Base-by-base conservation (phyloP, 2,329 filamentous ascomycete genomes). In the Ophiostoma triangulosporum region DNA sequence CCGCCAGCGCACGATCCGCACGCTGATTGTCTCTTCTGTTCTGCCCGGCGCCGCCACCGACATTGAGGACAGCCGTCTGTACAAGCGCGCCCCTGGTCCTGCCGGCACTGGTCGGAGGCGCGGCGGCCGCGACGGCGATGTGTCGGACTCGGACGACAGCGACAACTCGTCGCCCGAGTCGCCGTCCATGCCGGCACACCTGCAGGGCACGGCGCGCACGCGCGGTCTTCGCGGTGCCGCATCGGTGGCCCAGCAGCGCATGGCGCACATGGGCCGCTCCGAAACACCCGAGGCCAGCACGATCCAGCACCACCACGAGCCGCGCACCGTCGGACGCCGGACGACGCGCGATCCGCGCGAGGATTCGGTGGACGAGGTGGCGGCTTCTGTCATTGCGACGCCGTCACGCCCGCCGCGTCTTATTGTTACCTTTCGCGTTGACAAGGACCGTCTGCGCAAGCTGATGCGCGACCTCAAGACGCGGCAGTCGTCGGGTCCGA, bases 141-240 rank as follows among this genome's bases (percentile, higher is more conserved):
- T 93, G 6, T 94, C 88, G 0, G 91, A 96, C 53, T 91, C 93
- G 1, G 88, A 91, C 49, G 89, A 95, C 27, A 95, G 88, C 64
- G 91, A 96, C 54, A 88, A 94, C 55, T 95, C 88, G 0, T 81
- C 77, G 1, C 81, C 85, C 17, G 90, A 94, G 56, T 95, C 90
- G n/a, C 89, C 89, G 3, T 86, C 85, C 2, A 77, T 85, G n/a
- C n/a, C n/a, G 35, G 27, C 27, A 20, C 46, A 48, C 11, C 17
- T 31, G 17, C 72, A 26, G 12, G 48, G 49, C 46, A 95, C 90
- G 1, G 84, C 89, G 35, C 80, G 91, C 58, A 95, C 89, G 8
- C 80, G 91, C 65, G 85, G 85, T 49, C 89, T 96, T 79, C 83
- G 91, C 54, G 89, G 88, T 52, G 91, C 91, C 15, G 91, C 91